Evolutionary conservation across 176 grass and related monocot species (phyloP).

Genomic region (Thinopyrum elongatum): DNA sequence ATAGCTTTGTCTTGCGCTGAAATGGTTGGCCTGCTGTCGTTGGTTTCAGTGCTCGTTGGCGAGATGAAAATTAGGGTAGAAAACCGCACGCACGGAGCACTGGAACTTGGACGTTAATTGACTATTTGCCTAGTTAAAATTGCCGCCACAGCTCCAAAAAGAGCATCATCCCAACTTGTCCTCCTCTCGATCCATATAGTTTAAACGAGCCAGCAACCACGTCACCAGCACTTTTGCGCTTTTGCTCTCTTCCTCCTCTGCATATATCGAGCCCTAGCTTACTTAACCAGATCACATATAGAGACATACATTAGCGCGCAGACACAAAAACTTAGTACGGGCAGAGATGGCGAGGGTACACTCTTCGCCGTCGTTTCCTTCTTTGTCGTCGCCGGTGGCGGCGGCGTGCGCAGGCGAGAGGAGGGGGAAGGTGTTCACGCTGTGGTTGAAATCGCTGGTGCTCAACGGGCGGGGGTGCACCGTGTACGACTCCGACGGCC

Average conservation of each 20-base stretch:
- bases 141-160: background rate
- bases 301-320: background rate
- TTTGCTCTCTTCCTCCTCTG: background rate
- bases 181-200: background rate
- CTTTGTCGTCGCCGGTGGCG: background rate
- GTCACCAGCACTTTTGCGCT: slow-evolving; percentile 3
- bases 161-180: slow-evolving; percentile 12
- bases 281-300: background rate
- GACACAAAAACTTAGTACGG: too few species aligned
- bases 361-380: background rate
- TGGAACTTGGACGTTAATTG: background rate
- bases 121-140: background rate
- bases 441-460: slow-evolving; percentile 76
- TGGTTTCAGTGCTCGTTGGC: background rate
- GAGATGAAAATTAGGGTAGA: too few species aligned
- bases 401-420: background rate
- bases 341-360: slow-evolving; percentile 28
- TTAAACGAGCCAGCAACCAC: background rate
- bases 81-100: background rate
- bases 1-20: background rate
- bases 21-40: slow-evolving; percentile 4
- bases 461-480: slow-evolving; percentile 63
- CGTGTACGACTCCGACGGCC: slow-evolving; percentile 64
- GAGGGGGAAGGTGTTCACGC: slow-evolving; percentile 52
- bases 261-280: background rate